Conservation (phyloP, 1,284 basidiomycete genomes). For the Marasmius oreades region DNA sequence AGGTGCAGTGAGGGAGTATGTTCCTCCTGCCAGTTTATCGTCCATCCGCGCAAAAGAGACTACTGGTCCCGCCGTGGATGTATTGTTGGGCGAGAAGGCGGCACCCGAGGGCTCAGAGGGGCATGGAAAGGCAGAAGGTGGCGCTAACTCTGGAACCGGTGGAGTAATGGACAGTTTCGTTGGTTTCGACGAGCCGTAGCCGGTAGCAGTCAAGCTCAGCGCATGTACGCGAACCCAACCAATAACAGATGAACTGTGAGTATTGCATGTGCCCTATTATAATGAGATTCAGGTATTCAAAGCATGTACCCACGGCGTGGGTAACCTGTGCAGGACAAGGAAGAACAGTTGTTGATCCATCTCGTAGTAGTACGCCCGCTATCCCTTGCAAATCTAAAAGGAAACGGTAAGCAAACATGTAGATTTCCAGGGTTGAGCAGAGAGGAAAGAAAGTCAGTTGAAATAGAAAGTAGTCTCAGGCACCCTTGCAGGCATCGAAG, state of each 20-base stretch:
- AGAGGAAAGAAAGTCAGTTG: not conserved
- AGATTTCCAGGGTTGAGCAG: too few species aligned
- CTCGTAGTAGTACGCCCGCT: too few species aligned
- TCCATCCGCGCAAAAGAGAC: slow-evolving; percentile 47
- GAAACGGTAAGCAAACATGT: too few species aligned
- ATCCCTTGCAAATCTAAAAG: too few species aligned
- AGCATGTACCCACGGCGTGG: too few species aligned
- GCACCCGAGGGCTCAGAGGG: slow-evolving; percentile 8
- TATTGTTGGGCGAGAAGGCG: slow-evolving; percentile 30
- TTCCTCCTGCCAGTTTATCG: slow-evolving; percentile 55
- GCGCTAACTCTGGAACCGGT: slow-evolving; percentile 24
- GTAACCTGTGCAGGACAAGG: too few species aligned
- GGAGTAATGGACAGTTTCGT: slow-evolving; percentile 41
- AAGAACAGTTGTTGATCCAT: too few species aligned
- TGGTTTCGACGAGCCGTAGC: slow-evolving; percentile 46
- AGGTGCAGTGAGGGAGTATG: slow-evolving; percentile 48
- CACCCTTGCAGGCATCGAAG: not conserved
- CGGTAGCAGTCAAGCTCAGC: too few species aligned
- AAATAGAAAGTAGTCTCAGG: not conserved
- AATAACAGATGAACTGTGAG: too few species aligned
- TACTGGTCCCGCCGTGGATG: slow-evolving; percentile 35
- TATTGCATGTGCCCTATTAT: too few species aligned
- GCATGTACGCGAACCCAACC: too few species aligned
- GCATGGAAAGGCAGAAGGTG: slow-evolving; percentile 12
- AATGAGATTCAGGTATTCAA: too few species aligned